These are phyloP conservation scores for Tetrastigma voinierianum DNA, from an alignment of 164 flowering plant species.

Conservation along the genomic window DNA sequence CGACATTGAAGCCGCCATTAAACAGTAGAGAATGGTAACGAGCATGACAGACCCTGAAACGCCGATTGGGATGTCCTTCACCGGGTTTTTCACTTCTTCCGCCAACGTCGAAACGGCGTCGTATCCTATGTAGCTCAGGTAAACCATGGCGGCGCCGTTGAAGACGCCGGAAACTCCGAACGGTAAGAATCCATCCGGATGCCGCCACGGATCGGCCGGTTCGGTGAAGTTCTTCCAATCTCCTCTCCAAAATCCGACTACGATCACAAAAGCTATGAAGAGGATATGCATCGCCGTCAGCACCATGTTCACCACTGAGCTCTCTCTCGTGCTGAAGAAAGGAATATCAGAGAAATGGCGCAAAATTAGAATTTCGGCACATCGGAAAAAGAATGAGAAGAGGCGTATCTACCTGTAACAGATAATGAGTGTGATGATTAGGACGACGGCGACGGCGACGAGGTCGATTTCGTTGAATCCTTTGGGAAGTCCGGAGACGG, in stretches of 20 bases:
- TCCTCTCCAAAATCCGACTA: slow-evolving; percentile 76
- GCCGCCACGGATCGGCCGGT: slow-evolving; percentile 46
- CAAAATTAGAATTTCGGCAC: neutral
- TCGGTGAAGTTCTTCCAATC: slow-evolving; percentile 56
- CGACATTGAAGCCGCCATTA: slow-evolving; percentile 88
- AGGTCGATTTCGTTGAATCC: slow-evolving; percentile 65
- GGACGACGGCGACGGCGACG: slow-evolving; percentile 54
- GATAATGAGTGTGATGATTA: slow-evolving; percentile 48
- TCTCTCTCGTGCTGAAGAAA: slow-evolving; percentile 71
- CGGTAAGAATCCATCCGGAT: slow-evolving; percentile 70
- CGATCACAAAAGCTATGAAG: slow-evolving; percentile 71
- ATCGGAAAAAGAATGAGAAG: neutral
- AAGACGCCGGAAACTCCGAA: slow-evolving; percentile 70
- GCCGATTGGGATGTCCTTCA: slow-evolving; percentile 76
- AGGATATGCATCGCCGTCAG: slow-evolving; percentile 63
- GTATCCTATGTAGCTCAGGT: slow-evolving; percentile 89
- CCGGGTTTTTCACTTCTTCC: slow-evolving; percentile 77
- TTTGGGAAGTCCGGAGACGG: slow-evolving; percentile 38
- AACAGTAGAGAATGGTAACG: slow-evolving; percentile 81
- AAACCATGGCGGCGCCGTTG: slow-evolving; percentile 85
- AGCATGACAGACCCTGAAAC: slow-evolving; percentile 81
- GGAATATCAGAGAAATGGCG: neutral
- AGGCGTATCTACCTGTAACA: slow-evolving; percentile 52
- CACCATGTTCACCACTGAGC: slow-evolving; percentile 75
- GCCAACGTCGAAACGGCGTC: slow-evolving; percentile 99